phyloP scores from a whole-genome alignment of 2,329 filamentous ascomycete genomes.

The Penicillium italicum region DNA sequence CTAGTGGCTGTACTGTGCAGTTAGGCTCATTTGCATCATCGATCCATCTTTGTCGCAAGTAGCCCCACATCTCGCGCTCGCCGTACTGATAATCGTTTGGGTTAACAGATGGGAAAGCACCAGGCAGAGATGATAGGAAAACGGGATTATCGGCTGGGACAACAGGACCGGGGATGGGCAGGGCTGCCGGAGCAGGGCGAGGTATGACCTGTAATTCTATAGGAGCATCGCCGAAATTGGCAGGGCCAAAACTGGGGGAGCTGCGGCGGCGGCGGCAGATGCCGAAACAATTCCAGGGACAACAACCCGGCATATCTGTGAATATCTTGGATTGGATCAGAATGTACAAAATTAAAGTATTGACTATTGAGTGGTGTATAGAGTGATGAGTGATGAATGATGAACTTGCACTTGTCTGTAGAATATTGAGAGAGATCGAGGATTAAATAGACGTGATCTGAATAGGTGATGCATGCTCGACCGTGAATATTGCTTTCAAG shows the following conservation, averaged over 20 bases:
- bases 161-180: background rate
- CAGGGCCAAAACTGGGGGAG: background rate
- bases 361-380: background rate
- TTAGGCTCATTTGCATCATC: background rate
- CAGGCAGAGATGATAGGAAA: background rate
- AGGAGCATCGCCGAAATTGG: background rate
- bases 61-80: background rate
- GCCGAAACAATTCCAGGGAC: background rate
- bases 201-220: background rate
- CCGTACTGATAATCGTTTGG: background rate
- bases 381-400: background rate
- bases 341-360: background rate
- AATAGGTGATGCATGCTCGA: background rate
- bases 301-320: background rate
- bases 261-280: background rate
- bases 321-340: too few species aligned
- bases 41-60: background rate
- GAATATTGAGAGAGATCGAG: background rate
- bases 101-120: background rate
- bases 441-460: background rate
- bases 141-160: too few species aligned
- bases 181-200: background rate
- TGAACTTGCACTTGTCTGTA: background rate
- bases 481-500: background rate
- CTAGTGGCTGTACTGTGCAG: background rate